These are phyloP conservation scores for Malassezia sympodialis DNA, from an alignment of 1,284 basidiomycete species.

Conservation along the genomic window DNA sequence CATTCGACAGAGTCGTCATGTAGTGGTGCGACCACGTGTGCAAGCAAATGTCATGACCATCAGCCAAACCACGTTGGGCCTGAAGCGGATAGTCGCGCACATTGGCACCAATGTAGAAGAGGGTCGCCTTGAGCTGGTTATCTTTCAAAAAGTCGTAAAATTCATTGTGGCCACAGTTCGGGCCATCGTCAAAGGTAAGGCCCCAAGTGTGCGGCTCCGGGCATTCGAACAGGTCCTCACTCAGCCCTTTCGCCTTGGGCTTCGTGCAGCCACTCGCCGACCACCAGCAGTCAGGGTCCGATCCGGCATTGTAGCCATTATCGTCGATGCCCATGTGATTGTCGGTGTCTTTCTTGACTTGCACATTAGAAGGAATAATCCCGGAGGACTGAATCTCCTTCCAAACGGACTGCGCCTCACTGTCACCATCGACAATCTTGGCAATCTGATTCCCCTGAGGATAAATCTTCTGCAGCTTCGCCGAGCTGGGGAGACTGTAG, in stretches of 20 bases:
- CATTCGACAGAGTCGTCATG: conserved; percentile 53
- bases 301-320: not conserved
- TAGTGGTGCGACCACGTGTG: conserved; percentile 51
- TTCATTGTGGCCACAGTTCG: conserved; percentile 51
- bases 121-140: conserved; percentile 53
- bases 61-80: conserved; percentile 50
- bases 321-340: not conserved
- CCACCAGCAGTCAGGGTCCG: conserved; percentile 46
- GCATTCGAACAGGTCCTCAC: conserved; percentile 48
- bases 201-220: conserved; percentile 53
- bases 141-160: conserved; percentile 53
- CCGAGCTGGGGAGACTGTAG: not conserved
- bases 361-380: conserved; percentile 2
- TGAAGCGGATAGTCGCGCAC: conserved; percentile 54
- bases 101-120: conserved; percentile 53
- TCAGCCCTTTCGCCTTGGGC: conserved; percentile 39
- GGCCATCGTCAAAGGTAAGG: conserved; percentile 53
- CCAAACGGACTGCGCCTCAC: conserved; percentile 44
- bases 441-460: conserved; percentile 48
- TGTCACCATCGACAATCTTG: conserved; percentile 47
- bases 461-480: not conserved
- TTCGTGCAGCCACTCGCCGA: conserved; percentile 34
- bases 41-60: conserved; percentile 40
- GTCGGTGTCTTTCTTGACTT: not conserved
- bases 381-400: conserved; percentile 31